Percentiles rank a stretch among this genome's conserved stretches.
phyloP scores from a whole-genome alignment of 768 basidiomycete species.

The Termitomyces sp. region DNA sequence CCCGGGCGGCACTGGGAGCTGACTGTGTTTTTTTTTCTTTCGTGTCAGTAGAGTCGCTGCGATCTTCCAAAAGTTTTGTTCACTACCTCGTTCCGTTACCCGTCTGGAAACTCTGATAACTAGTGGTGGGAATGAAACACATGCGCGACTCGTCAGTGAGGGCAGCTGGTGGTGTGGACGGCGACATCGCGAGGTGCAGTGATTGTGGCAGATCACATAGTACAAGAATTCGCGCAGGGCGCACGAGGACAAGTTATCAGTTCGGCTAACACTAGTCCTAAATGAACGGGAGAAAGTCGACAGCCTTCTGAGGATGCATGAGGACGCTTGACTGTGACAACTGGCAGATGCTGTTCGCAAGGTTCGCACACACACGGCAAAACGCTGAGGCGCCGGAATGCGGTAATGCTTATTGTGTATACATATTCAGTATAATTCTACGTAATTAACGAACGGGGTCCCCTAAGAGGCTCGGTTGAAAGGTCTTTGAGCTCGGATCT shows the following conservation, averaged over 20 bases:
- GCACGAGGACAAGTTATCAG: constrained; percentile 14
- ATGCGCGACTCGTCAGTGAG: constrained; percentile 10
- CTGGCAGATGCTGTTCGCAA: constrained; percentile 5
- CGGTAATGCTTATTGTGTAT: background rate
- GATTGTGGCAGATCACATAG: constrained; percentile 7
- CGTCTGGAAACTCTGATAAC: constrained; percentile 14
- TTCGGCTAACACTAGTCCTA: constrained; percentile 19
- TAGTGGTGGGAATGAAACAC: constrained; percentile 15
- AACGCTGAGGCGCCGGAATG: constrained; percentile 6
- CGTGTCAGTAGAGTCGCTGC: background rate
- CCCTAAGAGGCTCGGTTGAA: background rate
- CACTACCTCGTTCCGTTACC: constrained; percentile 12
- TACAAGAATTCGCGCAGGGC: constrained; percentile 4
- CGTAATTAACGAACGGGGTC: background rate
- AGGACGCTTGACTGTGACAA: constrained; percentile 2
- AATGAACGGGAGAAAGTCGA: constrained; percentile 19
- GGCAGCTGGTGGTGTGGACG: background rate
- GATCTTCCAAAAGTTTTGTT: background rate
- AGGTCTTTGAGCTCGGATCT: background rate
- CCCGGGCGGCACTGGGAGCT: constrained; percentile 9
- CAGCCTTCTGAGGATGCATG: constrained; percentile 8
- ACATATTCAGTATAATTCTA: constrained; percentile 4
- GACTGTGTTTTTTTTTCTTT: background rate
- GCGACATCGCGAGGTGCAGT: constrained; percentile 9
- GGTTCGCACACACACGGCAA: constrained; percentile 8